phyloP scores from a whole-genome alignment of 2,329 filamentous ascomycete species.

The Chaetothyriales sp. region DNA sequence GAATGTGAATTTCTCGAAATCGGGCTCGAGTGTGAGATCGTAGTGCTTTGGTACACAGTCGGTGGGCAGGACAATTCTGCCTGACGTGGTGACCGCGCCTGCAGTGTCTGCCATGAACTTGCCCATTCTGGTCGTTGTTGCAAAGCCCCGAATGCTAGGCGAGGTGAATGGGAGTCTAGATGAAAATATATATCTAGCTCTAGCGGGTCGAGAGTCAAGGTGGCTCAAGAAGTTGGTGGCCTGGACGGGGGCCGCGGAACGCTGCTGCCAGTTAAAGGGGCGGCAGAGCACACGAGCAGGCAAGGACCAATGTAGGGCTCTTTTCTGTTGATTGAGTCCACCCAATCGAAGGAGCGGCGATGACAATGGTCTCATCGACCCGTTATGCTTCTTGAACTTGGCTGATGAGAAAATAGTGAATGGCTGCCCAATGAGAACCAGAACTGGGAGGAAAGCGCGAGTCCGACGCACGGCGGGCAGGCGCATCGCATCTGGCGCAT shows the following conservation, averaged over 20 bases:
- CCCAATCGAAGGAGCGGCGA: neutral
- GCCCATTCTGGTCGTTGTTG: constrained; percentile 13
- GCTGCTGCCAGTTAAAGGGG: neutral
- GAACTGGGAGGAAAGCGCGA: neutral
- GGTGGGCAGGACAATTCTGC: constrained; percentile 71
- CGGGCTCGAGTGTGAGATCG: constrained; percentile 77
- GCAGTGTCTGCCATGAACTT: constrained; percentile 16
- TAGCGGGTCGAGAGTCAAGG: neutral
- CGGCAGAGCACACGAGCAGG: neutral
- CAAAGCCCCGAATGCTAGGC: neutral
- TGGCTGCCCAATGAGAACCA: neutral
- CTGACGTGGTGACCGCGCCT: constrained; percentile 11
- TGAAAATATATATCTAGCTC: neutral
- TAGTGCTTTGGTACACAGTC: constrained; percentile 92
- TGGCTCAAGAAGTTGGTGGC: neutral
- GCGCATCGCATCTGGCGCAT: neutral
- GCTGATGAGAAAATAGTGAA: neutral
- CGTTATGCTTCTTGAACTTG: neutral
- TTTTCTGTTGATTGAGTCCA: neutral
- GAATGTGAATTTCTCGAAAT: constrained; percentile 78
- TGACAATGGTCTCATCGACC: neutral
- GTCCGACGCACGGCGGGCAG: neutral
- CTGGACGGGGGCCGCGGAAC: neutral
- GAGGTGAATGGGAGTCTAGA: neutral
- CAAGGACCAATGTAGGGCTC: neutral